Conservation (phyloP, 257 asterid genomes). For the Solanum dulcamara region DNA sequence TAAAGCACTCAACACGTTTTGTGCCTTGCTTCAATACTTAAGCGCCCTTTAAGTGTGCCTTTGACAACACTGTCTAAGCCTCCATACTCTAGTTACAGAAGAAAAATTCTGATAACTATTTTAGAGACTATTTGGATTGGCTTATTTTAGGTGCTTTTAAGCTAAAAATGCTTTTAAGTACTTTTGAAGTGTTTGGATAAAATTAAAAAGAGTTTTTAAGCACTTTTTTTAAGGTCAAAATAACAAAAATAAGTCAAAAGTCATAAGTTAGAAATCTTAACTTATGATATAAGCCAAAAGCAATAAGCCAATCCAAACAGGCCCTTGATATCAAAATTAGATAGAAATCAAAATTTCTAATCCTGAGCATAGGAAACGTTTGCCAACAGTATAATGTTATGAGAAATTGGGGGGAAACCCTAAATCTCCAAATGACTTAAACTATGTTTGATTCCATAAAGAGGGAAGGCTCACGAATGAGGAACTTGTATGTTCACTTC, state of each 20-base stretch:
- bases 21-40: too few species aligned
- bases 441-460: too few species aligned
- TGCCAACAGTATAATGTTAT: too few species aligned
- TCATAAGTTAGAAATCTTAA: too few species aligned
- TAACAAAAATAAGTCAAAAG: neutral
- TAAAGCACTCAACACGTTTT: too few species aligned
- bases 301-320: too few species aligned
- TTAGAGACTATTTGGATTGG: neutral
- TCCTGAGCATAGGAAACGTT: neutral
- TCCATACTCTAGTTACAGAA: neutral
- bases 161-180: neutral
- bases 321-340: neutral
- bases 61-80: neutral
- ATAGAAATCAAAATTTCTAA: neutral
- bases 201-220: neutral
- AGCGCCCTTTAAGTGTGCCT: too few species aligned
- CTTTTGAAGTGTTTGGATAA: neutral
- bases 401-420: too few species aligned
- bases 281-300: too few species aligned
- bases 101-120: neutral
- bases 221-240: neutral
- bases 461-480: too few species aligned
- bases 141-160: neutral
- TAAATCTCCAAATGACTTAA: too few species aligned
- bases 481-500: too few species aligned